phyloP scores from a whole-genome alignment of 306 rosid species.

The Gleditsia sinensis region DNA sequence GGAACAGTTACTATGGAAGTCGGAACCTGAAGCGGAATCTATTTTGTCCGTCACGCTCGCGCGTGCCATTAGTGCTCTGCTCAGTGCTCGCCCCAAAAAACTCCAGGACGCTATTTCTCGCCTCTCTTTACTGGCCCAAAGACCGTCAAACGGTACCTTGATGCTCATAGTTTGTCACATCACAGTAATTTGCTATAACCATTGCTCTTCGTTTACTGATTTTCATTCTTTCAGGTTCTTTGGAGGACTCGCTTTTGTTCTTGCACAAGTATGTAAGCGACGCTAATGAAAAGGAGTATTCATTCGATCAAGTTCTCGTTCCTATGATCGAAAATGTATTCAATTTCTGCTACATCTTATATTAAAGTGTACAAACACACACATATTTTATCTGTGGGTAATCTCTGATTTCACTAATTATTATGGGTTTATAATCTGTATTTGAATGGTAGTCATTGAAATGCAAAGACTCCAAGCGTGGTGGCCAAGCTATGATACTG shows the following conservation, averaged over 20 bases:
- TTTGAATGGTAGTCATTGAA: conserved; percentile 53
- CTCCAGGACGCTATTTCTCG: conserved; percentile 69
- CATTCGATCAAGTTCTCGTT: conserved; percentile 58
- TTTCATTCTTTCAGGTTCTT: conserved; percentile 36
- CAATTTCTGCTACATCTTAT: neutral
- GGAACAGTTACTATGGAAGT: conserved; percentile 43
- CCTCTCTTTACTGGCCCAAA: conserved; percentile 43
- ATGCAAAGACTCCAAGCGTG: conserved; percentile 62
- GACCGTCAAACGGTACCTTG: conserved; percentile 38
- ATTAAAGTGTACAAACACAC: neutral
- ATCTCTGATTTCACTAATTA: neutral
- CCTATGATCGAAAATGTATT: conserved; percentile 76
- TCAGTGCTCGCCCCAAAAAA: conserved; percentile 66
- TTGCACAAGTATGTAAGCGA: conserved; percentile 68
- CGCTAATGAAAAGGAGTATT: conserved; percentile 45
- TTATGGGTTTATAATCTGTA: neutral
- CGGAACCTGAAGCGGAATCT: conserved; percentile 52
- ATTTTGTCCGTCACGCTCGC: conserved; percentile 69
- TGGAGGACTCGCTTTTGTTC: conserved; percentile 76
- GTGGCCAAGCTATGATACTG: conserved; percentile 66
- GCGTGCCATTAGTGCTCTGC: conserved; percentile 60
- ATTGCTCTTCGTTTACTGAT: neutral
- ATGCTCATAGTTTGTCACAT: neutral
- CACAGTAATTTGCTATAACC: neutral
- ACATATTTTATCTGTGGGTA: neutral